A percentile compares a stretch with the other conserved stretches of the same genome.
These are phyloP conservation scores for Aspergillus tubingensis DNA, from an alignment of 2,329 filamentous ascomycete species.

Conservation along the genomic window DNA sequence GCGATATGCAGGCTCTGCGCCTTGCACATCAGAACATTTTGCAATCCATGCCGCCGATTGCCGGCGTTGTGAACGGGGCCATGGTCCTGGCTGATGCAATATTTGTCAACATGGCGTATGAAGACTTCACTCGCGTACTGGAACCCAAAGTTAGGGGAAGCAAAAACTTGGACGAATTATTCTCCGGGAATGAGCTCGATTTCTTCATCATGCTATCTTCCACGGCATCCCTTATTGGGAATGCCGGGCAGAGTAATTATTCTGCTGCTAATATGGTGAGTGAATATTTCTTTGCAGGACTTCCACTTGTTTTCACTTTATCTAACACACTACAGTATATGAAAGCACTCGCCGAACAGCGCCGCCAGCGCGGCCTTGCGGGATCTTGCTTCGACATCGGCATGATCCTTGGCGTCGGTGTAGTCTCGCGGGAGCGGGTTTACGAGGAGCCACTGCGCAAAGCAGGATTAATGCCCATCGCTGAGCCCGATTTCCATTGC, in stretches of 20 bases:
- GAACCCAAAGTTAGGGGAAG: conserved; percentile 15
- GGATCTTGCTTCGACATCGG: conserved; percentile 26
- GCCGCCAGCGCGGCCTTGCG: conserved; percentile 22
- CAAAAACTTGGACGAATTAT: background rate
- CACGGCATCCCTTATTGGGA: conserved; percentile 37
- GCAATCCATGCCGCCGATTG: conserved; percentile 23
- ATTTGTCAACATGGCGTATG: conserved; percentile 17
- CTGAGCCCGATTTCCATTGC: background rate
- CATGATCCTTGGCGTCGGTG: conserved; percentile 29
- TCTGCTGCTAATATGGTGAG: conserved; percentile 35
- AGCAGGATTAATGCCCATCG: background rate
- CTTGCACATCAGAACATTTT: background rate
- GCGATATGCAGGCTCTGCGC: background rate
- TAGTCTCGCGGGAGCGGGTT: background rate
- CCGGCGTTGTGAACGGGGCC: conserved; percentile 28
- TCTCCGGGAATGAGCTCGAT: conserved; percentile 15
- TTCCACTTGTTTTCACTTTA: too few relatives aligned
- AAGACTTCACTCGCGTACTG: conserved; percentile 12
- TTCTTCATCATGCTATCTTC: conserved; percentile 47
- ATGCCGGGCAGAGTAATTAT: conserved; percentile 43
- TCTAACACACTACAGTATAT: conserved; percentile 31
- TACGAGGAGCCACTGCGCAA: background rate
- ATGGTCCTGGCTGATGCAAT: conserved; percentile 24
- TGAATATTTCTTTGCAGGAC: too few relatives aligned
- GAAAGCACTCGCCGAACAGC: conserved; percentile 24